Conservation (phyloP, 2,329 filamentous ascomycete genomes). For the Alternaria incomplexa region DNA sequence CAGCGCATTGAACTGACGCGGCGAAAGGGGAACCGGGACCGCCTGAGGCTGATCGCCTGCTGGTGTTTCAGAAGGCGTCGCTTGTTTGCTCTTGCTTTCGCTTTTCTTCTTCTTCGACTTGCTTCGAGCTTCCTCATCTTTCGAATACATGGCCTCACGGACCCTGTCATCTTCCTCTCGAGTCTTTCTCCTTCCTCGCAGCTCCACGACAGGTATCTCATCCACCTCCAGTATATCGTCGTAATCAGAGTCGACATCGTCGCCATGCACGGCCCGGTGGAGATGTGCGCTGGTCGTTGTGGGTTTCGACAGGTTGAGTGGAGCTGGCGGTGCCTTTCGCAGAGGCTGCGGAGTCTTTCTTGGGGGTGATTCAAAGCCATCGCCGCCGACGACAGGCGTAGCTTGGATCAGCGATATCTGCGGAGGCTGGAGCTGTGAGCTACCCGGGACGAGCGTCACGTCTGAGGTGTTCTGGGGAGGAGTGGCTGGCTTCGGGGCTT, state of each 20-base stretch:
- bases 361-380: slow-evolving; percentile 45
- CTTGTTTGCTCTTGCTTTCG: slow-evolving; percentile 58
- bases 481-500: slow-evolving; percentile 14
- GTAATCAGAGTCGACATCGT: slow-evolving; percentile 82
- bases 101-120: slow-evolving; percentile 73
- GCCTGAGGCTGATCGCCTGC: slow-evolving; percentile 24
- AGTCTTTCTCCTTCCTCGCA: slow-evolving; percentile 78
- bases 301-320: slow-evolving; percentile 70
- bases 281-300: slow-evolving; percentile 53
- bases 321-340: slow-evolving; percentile 84
- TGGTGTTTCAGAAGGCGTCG: slow-evolving; percentile 30
- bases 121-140: slow-evolving; percentile 74
- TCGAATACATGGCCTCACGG: slow-evolving; percentile 70
- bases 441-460: slow-evolving; percentile 12
- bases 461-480: slow-evolving; percentile 16
- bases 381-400: slow-evolving; percentile 46
- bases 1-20: slow-evolving; percentile 39
- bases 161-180: slow-evolving; percentile 85
- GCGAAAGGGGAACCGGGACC: slow-evolving; percentile 32
- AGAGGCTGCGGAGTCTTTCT: slow-evolving; percentile 53
- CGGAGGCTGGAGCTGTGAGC: slow-evolving; percentile 35
- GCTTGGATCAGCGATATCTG: slow-evolving; percentile 48
- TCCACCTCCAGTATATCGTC: slow-evolving; percentile 77
- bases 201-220: slow-evolving; percentile 62
- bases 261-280: slow-evolving; percentile 54